Conservation (phyloP, 768 basidiomycete genomes). For the Boletus huronensis region DNA sequence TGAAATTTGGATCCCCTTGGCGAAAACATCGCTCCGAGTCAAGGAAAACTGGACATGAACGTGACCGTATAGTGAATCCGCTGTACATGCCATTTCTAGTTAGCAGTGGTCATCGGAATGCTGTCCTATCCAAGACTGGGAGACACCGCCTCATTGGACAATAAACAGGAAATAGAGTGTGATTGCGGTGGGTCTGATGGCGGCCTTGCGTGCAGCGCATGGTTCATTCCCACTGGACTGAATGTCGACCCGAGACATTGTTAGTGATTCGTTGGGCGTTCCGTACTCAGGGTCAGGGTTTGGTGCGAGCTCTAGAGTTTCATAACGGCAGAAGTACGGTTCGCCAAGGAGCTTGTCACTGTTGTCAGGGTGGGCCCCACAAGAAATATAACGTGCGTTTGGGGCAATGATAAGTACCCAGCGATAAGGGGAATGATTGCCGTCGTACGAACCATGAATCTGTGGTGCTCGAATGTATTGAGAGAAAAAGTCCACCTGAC, state of each 20-base stretch:
- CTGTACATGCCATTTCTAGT: background rate
- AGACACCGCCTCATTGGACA: background rate
- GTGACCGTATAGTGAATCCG: background rate
- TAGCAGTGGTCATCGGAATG: background rate
- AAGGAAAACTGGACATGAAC: background rate
- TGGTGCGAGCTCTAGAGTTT: constrained; percentile 12
- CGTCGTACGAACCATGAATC: no score
- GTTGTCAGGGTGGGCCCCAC: background rate
- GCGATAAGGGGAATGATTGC: background rate
- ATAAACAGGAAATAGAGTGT: background rate
- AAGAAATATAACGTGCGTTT: background rate
- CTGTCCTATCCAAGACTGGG: background rate
- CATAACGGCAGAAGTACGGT: constrained; percentile 1
- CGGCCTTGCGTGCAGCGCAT: constrained; percentile 10
- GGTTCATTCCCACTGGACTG: constrained; percentile 4
- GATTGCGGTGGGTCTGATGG: constrained; percentile 7
- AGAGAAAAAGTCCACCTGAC: background rate
- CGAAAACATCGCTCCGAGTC: background rate
- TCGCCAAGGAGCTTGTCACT: background rate
- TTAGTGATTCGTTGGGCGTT: background rate
- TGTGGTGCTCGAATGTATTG: background rate
- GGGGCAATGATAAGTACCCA: background rate
- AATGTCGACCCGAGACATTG: background rate
- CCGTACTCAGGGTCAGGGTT: constrained; percentile 20
- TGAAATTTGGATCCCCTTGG: background rate